These are phyloP conservation scores for Colletotrichum paranaense DNA, from an alignment of 2,329 filamentous ascomycete species.

Conservation along the genomic window DNA sequence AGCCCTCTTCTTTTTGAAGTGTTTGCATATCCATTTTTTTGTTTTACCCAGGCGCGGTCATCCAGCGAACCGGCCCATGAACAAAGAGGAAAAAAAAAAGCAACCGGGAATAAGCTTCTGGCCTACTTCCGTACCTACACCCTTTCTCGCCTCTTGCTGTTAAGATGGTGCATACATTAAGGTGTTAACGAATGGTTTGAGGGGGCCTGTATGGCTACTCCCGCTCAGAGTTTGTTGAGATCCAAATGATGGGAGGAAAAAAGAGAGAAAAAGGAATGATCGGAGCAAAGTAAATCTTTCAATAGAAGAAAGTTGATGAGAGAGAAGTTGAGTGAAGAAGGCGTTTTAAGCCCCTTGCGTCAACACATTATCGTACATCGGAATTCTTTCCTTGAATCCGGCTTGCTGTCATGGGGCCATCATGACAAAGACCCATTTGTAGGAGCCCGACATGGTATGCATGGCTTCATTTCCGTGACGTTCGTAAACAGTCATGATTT, in stretches of 20 bases:
- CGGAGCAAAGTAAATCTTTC: neutral
- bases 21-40: conserved; percentile 9
- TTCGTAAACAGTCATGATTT: conserved; percentile 29
- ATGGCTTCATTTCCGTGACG: conserved; percentile 19
- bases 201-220: conserved; percentile 3
- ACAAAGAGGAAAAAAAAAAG: neutral
- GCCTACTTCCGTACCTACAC: neutral
- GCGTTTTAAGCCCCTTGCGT: conserved; percentile 5
- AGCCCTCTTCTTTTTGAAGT: neutral
- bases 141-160: neutral
- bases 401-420: conserved; percentile 2
- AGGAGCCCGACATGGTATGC: neutral
- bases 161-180: conserved; percentile 19
- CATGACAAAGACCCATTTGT: neutral
- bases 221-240: neutral
- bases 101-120: neutral
- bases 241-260: neutral
- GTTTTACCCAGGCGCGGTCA: conserved; percentile 9
- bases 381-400: neutral
- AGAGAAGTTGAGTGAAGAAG: neutral
- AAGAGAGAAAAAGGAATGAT: neutral
- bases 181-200: conserved; percentile 16
- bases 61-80: conserved; percentile 25
- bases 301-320: neutral
- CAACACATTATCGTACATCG: conserved; percentile 32